Percentiles rank a stretch among this genome's conserved stretches.
phyloP scores from a whole-genome alignment of 345 rosid species.

The Eucalyptus paniculata region DNA sequence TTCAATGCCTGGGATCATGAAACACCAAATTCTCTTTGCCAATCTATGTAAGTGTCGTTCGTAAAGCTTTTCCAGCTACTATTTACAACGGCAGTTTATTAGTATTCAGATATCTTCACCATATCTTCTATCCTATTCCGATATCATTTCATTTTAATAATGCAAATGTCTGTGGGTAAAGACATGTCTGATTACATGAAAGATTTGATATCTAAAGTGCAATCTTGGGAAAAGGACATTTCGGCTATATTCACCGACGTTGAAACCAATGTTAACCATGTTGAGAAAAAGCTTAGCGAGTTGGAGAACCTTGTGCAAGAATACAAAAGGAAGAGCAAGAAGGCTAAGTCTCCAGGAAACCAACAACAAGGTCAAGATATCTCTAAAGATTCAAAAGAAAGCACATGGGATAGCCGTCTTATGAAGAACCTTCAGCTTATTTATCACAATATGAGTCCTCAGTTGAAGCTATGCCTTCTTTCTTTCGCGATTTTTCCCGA shows the following conservation, averaged over 20 bases:
- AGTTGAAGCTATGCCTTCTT: neutral
- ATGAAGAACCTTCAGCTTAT: neutral
- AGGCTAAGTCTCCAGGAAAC: neutral
- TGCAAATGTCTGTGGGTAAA: neutral
- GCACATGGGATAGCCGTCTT: neutral
- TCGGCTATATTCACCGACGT: neutral
- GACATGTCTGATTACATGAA: neutral
- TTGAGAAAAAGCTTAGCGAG: neutral
- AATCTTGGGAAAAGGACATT: neutral
- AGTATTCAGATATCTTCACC: neutral
- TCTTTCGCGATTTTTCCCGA: neutral
- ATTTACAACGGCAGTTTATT: neutral
- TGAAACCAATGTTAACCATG: neutral
- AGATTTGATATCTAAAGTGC: neutral
- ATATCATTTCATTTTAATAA: neutral
- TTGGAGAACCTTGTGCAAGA: neutral
- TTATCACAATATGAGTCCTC: neutral
- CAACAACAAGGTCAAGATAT: fast-evolving
- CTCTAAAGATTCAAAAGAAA: neutral
- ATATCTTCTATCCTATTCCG: neutral
- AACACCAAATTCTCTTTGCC: neutral
- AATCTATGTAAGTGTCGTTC: neutral
- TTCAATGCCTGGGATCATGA: neutral
- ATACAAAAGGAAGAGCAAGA: fast-evolving
- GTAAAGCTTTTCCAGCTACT: neutral